Percentiles rank a stretch among this genome's conserved stretches.
Evolutionary conservation across 164 flowering plant species (phyloP).

Genomic region (Saururus chinensis): DNA sequence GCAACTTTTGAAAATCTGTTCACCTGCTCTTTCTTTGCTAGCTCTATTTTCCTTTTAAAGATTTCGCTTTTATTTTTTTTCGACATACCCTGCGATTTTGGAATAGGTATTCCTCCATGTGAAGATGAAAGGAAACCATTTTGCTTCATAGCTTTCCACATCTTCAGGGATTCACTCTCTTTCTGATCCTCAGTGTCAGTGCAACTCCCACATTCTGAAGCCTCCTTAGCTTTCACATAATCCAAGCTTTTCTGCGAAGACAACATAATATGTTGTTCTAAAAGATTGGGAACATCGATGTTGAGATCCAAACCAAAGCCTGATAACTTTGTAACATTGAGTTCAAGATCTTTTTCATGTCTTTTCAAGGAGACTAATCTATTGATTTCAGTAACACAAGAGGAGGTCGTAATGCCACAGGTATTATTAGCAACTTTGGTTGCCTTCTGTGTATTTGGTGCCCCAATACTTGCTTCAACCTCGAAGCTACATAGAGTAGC

Average conservation of each 20-base stretch:
- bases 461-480: conserved; percentile 4
- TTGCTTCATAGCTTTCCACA: conserved; percentile 84
- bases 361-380: conserved; percentile 5
- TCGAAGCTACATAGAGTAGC: conserved; percentile 6
- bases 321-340: conserved; percentile 12
- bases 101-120: conserved; percentile 55
- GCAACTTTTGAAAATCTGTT: conserved; percentile 78
- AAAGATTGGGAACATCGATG: conserved; percentile 37
- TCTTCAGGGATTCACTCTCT: conserved; percentile 39
- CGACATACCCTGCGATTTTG: conserved; percentile 36
- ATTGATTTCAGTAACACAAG: conserved; percentile 8
- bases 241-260: conserved; percentile 21
- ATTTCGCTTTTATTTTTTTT: conserved; percentile 49
- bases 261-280: conserved; percentile 23
- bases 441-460: conserved; percentile 29
- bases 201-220: conserved; percentile 64
- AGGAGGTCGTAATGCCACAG: conserved; percentile 2
- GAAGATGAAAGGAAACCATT: conserved; percentile 68
- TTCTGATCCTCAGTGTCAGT: conserved; percentile 47
- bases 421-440: conserved; percentile 4
- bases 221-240: conserved; percentile 27
- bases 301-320: conserved; percentile 43
- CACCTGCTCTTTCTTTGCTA: conserved; percentile 80
- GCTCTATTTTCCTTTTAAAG: conserved; percentile 60
- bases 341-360: conserved; percentile 8